Conservation (phyloP, 148 eudicot genomes). For the Diospyros lotus region DNA sequence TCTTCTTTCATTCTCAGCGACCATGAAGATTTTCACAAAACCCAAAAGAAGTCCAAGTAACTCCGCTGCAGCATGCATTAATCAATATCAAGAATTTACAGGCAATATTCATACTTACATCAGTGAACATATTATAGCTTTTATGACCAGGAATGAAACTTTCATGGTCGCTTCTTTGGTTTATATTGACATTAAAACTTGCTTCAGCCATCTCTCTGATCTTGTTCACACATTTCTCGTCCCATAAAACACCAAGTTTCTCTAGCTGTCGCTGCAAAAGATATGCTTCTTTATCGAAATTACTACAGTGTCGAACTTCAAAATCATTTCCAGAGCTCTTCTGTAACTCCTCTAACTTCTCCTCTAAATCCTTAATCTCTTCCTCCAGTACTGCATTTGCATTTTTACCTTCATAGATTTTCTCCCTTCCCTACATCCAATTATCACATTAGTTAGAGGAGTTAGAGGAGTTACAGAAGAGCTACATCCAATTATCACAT, state of each 20-base stretch:
- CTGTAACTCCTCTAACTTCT: constrained; percentile 50
- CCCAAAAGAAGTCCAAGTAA: constrained; percentile 4
- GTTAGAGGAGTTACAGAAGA: too few species aligned
- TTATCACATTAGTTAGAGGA: constrained; percentile 1
- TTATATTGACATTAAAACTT: constrained; percentile 16
- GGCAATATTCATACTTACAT: constrained; percentile 41
- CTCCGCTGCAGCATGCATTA: background rate
- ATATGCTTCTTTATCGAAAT: constrained; percentile 60
- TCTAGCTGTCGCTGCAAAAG: constrained; percentile 54
- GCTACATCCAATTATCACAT: constrained; percentile 29
- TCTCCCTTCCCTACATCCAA: constrained; percentile 66
- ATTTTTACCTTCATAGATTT: constrained; percentile 58
- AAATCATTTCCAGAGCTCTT: constrained; percentile 31
- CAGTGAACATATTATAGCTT: constrained; percentile 31
- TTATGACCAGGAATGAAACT: constrained; percentile 17
- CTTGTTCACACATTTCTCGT: constrained; percentile 22
- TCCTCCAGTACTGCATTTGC: constrained; percentile 42
- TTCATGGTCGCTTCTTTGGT: constrained; percentile 9
- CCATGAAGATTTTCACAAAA: background rate
- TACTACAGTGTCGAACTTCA: constrained; percentile 35
- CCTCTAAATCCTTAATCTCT: constrained; percentile 63
- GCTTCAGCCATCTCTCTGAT: constrained; percentile 26
- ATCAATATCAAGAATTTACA: constrained; percentile 1
- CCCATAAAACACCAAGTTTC: constrained; percentile 36
- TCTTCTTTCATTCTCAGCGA: background rate